Evolutionary conservation across 176 grass and related monocot species (phyloP), one percentile per base, ranked within the genome.

Genomic region (Hyparrhenia diplandra): DNA sequence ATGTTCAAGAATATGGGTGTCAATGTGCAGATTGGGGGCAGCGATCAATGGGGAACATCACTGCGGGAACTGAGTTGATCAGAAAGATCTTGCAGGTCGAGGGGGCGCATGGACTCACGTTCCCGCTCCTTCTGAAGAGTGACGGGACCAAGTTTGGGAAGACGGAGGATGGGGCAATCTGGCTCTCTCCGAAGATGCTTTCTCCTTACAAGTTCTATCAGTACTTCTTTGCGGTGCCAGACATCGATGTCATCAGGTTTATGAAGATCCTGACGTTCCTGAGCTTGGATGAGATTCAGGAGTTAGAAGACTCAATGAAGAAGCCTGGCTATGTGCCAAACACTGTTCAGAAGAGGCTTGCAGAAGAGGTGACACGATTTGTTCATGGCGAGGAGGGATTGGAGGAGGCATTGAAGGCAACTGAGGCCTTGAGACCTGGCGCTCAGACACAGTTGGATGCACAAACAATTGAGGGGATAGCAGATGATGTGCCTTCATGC

Each of bases 41-140:
- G 92, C 20, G 92, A 99, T 82, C 96, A 99, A 62, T 99, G 96
- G 96, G 96, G 35, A 95, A 95, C 72, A 99, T 99, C 61, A 93
- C 92, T 0, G 96, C 92, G 0, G 92, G 92, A 18, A 99, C 96
- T 0, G 92, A 99, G 45, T 64, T 95, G 84, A 99, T 95, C 64
- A 87, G 92, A 13, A 99, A 93, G 75, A 91, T 99, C 84, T 86
- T 99, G 74, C 96, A 99, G 69, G 84, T 93, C 0, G 96, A 99
- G 67, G 96, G 92, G 35, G 92, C 96, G 35, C 83, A 93, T 14
- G 92, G 92, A 17, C 69, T 99, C 71, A 95, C 92, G 3, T 99
- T 99, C 70, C 92, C 90, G 25, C 92, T 99, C 29, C 73, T 99
- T 82, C 86, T 99, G 8, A 99, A 93, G 87, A 91, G 88, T 7